Evolutionary conservation across 768 basidiomycete genomes (phyloP), one percentile per base, ranked within the genome.

Genomic region (Clavulina sp.): DNA sequence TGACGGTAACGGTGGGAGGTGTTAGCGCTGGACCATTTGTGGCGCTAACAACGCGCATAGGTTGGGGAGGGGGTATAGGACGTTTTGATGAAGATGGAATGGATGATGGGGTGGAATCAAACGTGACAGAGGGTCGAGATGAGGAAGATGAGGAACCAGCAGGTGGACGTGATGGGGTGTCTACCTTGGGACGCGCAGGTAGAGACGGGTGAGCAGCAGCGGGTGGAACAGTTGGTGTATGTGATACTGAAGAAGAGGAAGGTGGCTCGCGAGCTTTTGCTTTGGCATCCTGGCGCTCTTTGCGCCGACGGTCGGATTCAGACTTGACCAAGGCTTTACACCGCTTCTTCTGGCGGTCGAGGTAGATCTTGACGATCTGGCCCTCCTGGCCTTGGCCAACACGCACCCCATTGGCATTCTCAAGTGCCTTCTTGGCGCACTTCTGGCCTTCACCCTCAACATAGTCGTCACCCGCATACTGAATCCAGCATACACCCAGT

Each of bases 401-500:
- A 59, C 69, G 73, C 61, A 75, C 71, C 29, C 84, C 84, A 52
- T 87, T 71, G 59, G 80, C 80, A 48, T 69, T 71, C 53, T 72
- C 72, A 23, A 83, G 70, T 54, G 84, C 88, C 41, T 65, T 60
- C 52, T 70, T 71, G 3, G 88, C 89, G 41, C 54, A 34, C 48
- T 21, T 5, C 32, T 38, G 19, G 50, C 56, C 41, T 43, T 41
- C 32, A 43, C 51, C 31, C 43, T 38, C 43, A 48, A 54, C 23
- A 49, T 46, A 4, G 48, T 48, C 18, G 13, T 52, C 57, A 54
- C 55, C 58, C 30, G 60, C 55, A 52, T 63, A 96, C 56, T 74
- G 76, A 56, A 96, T 73, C 60, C 76, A 77, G 38, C 87, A 76
- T 38, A 96, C 75, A 2, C 92, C 91, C 1, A 95, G 73, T 1